A percentile compares a stretch with the other conserved stretches of the same genome.
Conservation (phyloP, 371 early-diverging fungal genomes). For the Mucor circinelloides region DNA sequence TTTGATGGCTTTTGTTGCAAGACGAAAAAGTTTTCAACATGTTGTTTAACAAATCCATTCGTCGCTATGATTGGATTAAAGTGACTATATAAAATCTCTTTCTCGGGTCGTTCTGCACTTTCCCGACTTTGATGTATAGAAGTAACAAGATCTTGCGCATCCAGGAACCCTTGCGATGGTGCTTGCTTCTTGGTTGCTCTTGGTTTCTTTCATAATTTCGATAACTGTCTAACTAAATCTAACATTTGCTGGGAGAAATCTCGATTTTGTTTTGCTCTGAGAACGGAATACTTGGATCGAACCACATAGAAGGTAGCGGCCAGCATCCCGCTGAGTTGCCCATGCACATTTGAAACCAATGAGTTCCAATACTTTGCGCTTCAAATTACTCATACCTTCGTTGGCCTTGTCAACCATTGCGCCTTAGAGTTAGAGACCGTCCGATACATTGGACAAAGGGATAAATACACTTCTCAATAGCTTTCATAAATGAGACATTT, state of each 20-base stretch:
- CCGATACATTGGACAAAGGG: too few species aligned
- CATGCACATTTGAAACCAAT: not conserved
- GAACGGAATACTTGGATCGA: not conserved
- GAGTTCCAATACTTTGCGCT: not conserved
- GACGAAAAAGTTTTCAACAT: not conserved
- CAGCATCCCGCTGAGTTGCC: not conserved
- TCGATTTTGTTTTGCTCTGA: not conserved
- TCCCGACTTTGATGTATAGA: not conserved
- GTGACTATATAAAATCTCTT: not conserved
- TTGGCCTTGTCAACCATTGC: too few species aligned
- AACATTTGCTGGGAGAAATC: not conserved
- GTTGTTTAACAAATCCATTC: conserved; percentile 1
- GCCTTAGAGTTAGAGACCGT: too few species aligned
- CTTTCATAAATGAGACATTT: too few species aligned
- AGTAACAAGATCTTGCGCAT: not conserved
- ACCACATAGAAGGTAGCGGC: not conserved
- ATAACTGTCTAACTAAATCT: not conserved
- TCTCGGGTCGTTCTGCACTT: not conserved
- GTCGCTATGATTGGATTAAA: not conserved
- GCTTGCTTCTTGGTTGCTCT: not conserved
- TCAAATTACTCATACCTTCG: too few species aligned
- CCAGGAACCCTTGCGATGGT: not conserved
- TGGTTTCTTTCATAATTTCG: not conserved
- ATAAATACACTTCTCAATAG: too few species aligned
- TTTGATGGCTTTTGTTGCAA: not conserved